Percentiles rank a stretch among this genome's conserved stretches.
These are phyloP conservation scores for Tuctoria greenei DNA, from an alignment of 176 grass and related monocot genomes.

Conservation along the genomic window DNA sequence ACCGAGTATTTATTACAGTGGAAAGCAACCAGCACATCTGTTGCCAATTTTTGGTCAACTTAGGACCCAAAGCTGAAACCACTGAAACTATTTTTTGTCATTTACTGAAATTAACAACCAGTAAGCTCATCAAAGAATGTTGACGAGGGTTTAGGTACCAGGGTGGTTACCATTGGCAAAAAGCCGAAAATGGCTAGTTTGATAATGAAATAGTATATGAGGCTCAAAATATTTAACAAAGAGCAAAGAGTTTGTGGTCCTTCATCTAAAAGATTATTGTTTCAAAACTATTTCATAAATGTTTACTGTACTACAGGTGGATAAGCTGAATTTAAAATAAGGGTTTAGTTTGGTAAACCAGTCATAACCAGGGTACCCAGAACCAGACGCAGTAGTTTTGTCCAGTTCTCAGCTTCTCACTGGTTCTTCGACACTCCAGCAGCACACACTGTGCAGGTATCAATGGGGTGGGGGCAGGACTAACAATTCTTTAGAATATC, in stretches of 20 bases:
- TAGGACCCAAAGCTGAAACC: background rate
- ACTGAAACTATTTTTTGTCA: background rate
- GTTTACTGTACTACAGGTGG: background rate
- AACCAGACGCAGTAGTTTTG: background rate
- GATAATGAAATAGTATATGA: background rate
- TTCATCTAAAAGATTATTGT: background rate
- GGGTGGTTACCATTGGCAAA: background rate
- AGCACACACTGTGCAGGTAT: background rate
- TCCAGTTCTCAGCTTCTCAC: background rate
- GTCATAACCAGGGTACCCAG: background rate
- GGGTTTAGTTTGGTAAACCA: background rate
- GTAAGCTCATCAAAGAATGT: background rate
- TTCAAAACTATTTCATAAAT: background rate
- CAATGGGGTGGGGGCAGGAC: too few species aligned
- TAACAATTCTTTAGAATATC: background rate
- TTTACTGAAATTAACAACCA: slow-evolving; percentile 1
- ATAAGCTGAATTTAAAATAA: background rate
- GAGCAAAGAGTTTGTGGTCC: background rate
- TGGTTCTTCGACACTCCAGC: background rate
- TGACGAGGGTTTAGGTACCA: background rate
- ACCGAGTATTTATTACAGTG: background rate
- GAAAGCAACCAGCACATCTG: background rate
- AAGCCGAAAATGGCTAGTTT: background rate
- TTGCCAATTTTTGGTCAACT: background rate
- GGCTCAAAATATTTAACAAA: background rate